Percentiles rank a stretch among this genome's conserved stretches.
Conservation (phyloP, 2,329 filamentous ascomycete genomes). For the Tolypocladium ovalisporum region DNA sequence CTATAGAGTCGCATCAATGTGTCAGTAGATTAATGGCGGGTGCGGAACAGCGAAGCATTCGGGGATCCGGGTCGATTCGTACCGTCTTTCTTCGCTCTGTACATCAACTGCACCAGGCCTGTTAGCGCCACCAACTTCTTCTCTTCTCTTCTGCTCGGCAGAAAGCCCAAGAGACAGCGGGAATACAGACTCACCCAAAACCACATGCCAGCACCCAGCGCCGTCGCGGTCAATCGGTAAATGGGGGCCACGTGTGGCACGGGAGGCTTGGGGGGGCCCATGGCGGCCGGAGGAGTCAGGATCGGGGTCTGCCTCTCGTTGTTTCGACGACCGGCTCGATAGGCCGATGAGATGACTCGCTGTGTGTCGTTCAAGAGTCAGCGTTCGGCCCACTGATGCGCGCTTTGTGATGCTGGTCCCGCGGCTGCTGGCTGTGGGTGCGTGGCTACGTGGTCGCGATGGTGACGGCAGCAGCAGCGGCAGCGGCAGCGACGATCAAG, state of each 20-base stretch:
- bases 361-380: not conserved
- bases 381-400: too few species aligned
- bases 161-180: not conserved
- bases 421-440: not conserved
- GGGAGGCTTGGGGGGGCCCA: conserved; percentile 27
- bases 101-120: conserved; percentile 60
- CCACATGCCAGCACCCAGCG: conserved; percentile 94
- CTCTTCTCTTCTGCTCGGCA: not conserved
- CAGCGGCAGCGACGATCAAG: not conserved
- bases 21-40: not conserved
- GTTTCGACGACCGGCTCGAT: not conserved
- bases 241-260: conserved; percentile 44
- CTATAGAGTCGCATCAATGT: conserved; percentile 19
- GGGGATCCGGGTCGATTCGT: conserved; percentile 10
- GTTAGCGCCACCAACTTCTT: not conserved
- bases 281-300: conserved; percentile 9
- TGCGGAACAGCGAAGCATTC: not conserved
- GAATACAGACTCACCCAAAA: conserved; percentile 71
- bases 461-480: not conserved
- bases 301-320: not conserved
- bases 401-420: not conserved
- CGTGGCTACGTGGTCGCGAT: not conserved
- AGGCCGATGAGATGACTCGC: not conserved
- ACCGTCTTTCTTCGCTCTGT: conserved; percentile 93
- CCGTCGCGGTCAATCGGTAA: conserved; percentile 79